These are phyloP conservation scores for Lecanicillium sp. DNA, from an alignment of 2,329 filamentous ascomycete genomes.

Conservation along the genomic window DNA sequence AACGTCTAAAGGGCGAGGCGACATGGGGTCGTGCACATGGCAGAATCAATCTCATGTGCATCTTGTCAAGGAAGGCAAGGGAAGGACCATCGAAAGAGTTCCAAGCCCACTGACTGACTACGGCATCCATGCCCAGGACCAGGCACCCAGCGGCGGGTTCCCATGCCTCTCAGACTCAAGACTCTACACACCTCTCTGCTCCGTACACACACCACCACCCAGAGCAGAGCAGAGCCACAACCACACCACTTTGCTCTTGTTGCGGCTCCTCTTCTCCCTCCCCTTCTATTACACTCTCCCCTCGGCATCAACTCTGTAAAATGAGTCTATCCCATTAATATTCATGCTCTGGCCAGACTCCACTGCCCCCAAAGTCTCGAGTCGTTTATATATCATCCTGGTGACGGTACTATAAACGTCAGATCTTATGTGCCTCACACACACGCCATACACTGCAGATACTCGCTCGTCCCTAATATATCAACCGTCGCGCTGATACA, in stretches of 20 bases:
- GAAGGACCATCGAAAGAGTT: slow-evolving; percentile 1
- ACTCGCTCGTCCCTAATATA: not conserved
- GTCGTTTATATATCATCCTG: slow-evolving; percentile 14
- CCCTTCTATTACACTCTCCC: slow-evolving; percentile 2
- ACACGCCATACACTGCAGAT: no score
- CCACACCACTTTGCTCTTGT: no score
- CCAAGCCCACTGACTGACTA: slow-evolving; percentile 1
- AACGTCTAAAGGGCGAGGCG: not conserved
- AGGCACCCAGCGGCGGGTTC: slow-evolving; percentile 1
- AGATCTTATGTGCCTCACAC: slow-evolving; percentile 13
- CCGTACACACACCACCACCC: slow-evolving; percentile 8
- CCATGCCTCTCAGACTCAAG: not conserved
- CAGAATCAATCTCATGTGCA: slow-evolving; percentile 15
- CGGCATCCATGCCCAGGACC: not conserved
- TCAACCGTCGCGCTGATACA: not conserved
- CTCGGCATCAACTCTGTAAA: slow-evolving; percentile 13
- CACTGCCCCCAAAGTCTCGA: slow-evolving; percentile 7
- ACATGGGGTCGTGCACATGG: slow-evolving; percentile 8
- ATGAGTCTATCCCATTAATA: slow-evolving; percentile 13
- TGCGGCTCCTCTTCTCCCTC: not conserved
- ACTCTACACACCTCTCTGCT: no score
- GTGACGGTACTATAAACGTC: slow-evolving; percentile 12
- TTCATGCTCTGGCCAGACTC: slow-evolving; percentile 10
- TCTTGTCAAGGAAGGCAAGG: slow-evolving; percentile 9
- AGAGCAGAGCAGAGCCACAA: no score